Evolutionary conservation across 495 filamentous ascomycete species (phyloP), one percentile per base, ranked within the genome.

Genomic region (Tuber borchii): DNA sequence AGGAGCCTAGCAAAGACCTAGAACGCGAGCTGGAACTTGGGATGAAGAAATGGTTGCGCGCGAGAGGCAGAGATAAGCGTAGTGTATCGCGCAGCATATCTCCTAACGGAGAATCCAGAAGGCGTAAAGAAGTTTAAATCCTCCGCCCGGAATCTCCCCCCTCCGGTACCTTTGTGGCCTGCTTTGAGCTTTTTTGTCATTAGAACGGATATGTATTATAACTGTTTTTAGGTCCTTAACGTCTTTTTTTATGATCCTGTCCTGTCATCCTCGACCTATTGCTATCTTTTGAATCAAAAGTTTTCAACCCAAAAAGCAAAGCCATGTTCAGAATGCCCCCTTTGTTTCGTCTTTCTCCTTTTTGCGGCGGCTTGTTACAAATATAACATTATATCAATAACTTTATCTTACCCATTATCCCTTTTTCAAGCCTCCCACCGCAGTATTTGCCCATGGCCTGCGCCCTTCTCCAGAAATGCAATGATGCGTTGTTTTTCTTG

Each of bases 31-130:
- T 99, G 79, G 90, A 93, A 77, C 86, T 97, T 43, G 87, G 88
- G 71, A 97, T 93, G 79, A 96, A 96, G 89, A 98, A 98, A 88
- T 98, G 95, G 96, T 85, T 97, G 82, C 91, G 92, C 87, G 88
- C 89, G 83, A 87, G 94, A 45, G 93, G 94, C 40, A 88, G 94
- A 75, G 94, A 97, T 87, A 90, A 91, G 79, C 87, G 95, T 83
- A 97, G 93, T 85, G 88, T 89, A 43, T 84, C 79, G 19, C 80
- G 86, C 73, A 87, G 86, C 74, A 82, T 85, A 31, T 87, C 81
- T 31, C 86, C 86, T n/a, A 65, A 65, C 5, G 78, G 76, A 39
- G 85, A 85, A 74, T 84, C 85, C 37, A 82, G 78, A 37, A 79
- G 80, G 69, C 85, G 77, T 61, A 82, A 77, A 65, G 73, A 81